Base-by-base conservation (phyloP, 495 filamentous ascomycete genomes). In the Trichoderma virens region DNA sequence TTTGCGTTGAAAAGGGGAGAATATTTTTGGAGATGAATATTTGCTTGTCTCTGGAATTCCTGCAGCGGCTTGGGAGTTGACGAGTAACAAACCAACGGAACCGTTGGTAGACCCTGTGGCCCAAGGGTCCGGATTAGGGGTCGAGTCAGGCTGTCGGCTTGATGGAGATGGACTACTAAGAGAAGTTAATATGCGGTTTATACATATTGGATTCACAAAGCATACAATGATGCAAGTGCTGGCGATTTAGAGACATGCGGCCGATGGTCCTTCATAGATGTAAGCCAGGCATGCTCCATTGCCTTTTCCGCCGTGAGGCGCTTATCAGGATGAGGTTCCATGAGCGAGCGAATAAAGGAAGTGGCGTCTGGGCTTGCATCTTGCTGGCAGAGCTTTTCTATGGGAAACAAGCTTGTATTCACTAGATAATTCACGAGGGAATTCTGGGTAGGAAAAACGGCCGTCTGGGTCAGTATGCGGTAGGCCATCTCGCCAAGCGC, bases 401-500 rank as follows among this genome's bases (percentile, higher is more conserved):
- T 41, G 5, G 38, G 38, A 41, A 41, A 41, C 35, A 39, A 4
- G 5, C 18, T 18, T 41, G 35, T 41, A 18, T 41, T 41, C 38
- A 41, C 11, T 41, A 41, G 38, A 41, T 41, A 41, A 18, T 11
- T 41, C 2, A 41, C 38, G 38, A 41, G 38, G 14, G 38, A 11
- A 18, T 41, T 41, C 3, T 41, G 38, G 38, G 38, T 41, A 41
- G 38, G 11, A 18, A 60, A 60, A n/a, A 34, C 59, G 1, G 59
- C 28, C 5, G 27, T 38, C 18, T 43, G 39, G 0, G 65, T 63
- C n/a, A 66, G 4, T 32, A 66, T 38, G 27, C 35, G 61, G 20
- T 62, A 67, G 25, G 62, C 61, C 28, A 64, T 63, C 18, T 23
- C 54, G 3, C 67, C 67, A 18, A 68, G 31, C 8, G 66, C 64